A percentile compares a stretch with the other conserved stretches of the same genome.
Evolutionary conservation across 352 stramenopile species (phyloP).

Genomic region (Pythium brachiatum): DNA sequence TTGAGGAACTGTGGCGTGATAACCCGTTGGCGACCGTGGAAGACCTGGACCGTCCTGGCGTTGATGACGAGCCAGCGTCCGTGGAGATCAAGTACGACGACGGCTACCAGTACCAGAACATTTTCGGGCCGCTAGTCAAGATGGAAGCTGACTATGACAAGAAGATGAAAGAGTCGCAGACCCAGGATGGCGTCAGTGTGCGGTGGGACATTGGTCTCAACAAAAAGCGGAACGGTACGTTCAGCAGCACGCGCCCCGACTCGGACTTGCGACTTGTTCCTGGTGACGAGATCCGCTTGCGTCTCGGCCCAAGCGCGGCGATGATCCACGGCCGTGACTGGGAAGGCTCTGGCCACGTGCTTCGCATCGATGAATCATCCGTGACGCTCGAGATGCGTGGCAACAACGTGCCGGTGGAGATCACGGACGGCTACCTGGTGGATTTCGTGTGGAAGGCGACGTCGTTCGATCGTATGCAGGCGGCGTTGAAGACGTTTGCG

Average conservation of each 20-base stretch:
- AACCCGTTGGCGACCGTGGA: constrained; percentile 95
- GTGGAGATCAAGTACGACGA: constrained; percentile 96
- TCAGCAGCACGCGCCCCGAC: constrained; percentile 90
- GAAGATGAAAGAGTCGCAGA: constrained; percentile 98
- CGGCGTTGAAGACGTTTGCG: constrained; percentile 98
- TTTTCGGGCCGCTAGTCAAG: constrained; percentile 99
- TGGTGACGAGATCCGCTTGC: constrained; percentile 96
- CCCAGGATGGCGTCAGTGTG: constrained; percentile 91
- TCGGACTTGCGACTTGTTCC: constrained; percentile 91
- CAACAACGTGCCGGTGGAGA: constrained; percentile 86
- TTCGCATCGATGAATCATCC: constrained; percentile 80
- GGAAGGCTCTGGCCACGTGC: constrained; percentile 95
- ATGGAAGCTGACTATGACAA: constrained; percentile 99
- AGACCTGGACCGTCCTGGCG: constrained; percentile 93
- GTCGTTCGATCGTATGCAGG: constrained; percentile 99
- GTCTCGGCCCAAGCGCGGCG: constrained; percentile 78
- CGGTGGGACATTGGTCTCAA: constrained; percentile 96
- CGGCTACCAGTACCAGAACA: constrained; percentile 99
- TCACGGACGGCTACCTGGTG: constrained; percentile 95
- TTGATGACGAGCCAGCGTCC: constrained; percentile 85
- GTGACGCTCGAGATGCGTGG: constrained; percentile 86
- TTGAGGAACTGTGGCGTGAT: constrained; percentile 95
- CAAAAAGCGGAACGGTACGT: constrained; percentile 96
- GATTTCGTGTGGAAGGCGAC: constrained; percentile 99
- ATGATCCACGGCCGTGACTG: constrained; percentile 88